These are phyloP conservation scores for Chaetomium tenue DNA, from an alignment of 495 filamentous ascomycete species.

Conservation along the genomic window DNA sequence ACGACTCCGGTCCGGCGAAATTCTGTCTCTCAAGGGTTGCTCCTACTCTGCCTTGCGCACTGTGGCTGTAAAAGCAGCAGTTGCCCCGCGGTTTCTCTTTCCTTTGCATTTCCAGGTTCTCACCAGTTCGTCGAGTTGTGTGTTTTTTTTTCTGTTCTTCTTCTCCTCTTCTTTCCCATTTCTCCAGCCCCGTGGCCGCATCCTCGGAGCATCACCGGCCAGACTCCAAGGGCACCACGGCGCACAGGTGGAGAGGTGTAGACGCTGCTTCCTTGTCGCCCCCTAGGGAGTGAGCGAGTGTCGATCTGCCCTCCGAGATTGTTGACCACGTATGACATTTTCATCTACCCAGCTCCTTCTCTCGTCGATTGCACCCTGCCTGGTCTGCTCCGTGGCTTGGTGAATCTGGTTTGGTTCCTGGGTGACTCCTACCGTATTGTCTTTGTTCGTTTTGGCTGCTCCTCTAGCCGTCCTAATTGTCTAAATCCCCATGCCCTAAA, in stretches of 20 bases:
- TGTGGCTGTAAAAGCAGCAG: slow-evolving; percentile 18
- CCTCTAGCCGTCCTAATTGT: neutral
- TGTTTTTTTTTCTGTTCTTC: slow-evolving; percentile 8
- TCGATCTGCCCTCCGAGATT: slow-evolving; percentile 9
- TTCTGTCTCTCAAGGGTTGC: neutral
- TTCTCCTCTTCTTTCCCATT: slow-evolving; percentile 9
- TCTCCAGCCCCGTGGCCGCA: neutral
- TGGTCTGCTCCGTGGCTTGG: neutral
- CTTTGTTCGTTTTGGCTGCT: slow-evolving; percentile 9
- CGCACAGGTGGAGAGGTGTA: slow-evolving; percentile 11
- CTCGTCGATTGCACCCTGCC: neutral
- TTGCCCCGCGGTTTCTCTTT: slow-evolving; percentile 20
- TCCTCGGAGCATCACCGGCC: neutral
- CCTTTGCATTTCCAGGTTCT: neutral
- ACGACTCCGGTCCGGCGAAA: slow-evolving; percentile 27
- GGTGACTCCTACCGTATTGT: neutral
- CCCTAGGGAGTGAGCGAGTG: slow-evolving; percentile 10
- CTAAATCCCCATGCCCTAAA: neutral
- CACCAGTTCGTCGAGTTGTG: slow-evolving; percentile 3
- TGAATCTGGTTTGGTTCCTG: slow-evolving; percentile 5
- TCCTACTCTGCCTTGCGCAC: slow-evolving; percentile 17
- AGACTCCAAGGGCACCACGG: slow-evolving; percentile 18
- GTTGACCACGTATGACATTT: slow-evolving; percentile 6
- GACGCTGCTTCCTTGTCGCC: slow-evolving; percentile 5
- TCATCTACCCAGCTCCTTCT: neutral